Evolutionary conservation across 2,329 filamentous ascomycete species (phyloP), one percentile per base, ranked within the genome.

Genomic region (Pseudocercospora macadamiae): DNA sequence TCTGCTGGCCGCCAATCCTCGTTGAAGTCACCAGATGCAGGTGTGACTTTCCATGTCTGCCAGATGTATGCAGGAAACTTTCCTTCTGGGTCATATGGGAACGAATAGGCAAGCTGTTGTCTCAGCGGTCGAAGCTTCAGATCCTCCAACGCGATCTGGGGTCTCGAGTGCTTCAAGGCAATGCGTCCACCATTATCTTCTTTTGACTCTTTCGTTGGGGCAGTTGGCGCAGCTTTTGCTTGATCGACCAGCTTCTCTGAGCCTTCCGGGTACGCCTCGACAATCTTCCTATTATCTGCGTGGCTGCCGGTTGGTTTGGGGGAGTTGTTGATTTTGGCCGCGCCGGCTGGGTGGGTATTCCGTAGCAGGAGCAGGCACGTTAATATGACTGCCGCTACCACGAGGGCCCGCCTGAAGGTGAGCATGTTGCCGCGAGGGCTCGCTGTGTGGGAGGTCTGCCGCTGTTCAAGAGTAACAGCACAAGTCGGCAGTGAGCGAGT

Each of bases 31-130:
- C 85, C 82, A 19, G 91, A 89, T 1, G 87, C 84, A 0, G 93
- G 93, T 0, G 86, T 90, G 70, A 86, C 88, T 75, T 96, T 97
- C 95, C 95, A 99, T 12, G 95, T 99, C 81, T 99, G 95, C 95
- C 95, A 99, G 72, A 99, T 96, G 80, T 96, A 97, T 57, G 92
- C 93, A 2, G 95, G 95, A 75, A 97, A 97, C 75, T 93, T 96
- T 67, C 82, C 77, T 71, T 92, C 86, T 63, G 93, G 82, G 70
- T 96, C 90, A 81, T 97, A 99, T 18, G 93, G 91, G 76, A 95
- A 97, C 68, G 96, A 90, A 79, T 96, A 97, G 53, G 88, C 88
- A 57, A 99, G 85, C 77, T 95, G 84, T 64, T 96, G 79, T 84
- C 89, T 81, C 54, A 93, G 82, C 14, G 89, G 86, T 77, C 90